Base-by-base conservation (phyloP, 2,329 filamentous ascomycete species). In the Lecanosticta acicola region DNA sequence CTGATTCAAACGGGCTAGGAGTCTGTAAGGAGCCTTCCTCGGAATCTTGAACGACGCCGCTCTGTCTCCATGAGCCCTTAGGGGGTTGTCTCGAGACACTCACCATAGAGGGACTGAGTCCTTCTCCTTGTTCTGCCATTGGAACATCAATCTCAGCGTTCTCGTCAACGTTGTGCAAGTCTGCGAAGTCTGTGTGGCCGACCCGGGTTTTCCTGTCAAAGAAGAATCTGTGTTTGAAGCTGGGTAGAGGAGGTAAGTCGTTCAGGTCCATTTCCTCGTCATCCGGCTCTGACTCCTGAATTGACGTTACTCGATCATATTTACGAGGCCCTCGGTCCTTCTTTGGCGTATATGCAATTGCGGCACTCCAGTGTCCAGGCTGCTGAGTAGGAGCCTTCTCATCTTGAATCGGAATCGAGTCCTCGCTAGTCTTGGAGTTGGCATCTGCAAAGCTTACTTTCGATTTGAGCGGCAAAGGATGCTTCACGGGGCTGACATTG, bases 241-340 rank as follows among this genome's bases (percentile, higher is more conserved):
- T 29, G 11, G 24, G 24, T 11, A 29, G 11, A 29, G 24, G 24
- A 5, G 24, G 24, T 7, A 29, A 11, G 24, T 29, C 11, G 4
- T 40, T 41, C 4, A 47, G 16, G 5, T 51, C 49, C 24, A 43
- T 16, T 20, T 44, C 48, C 14, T 37, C 36, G n/a, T 48, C 48
- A 29, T 29, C 24, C 24, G 5, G 24, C 4, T 50, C 48, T 9
- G 50, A 53, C 16, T 53, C 50, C 36, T 47, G 45, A 26, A 53
- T 44, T 18, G 50, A 50, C 4, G 45, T 36, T 1, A 39, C 38
- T 10, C 50, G 45, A 29, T 41, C 24, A 2, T 50, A 32, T 20
- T 36, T 21, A 4, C 32, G n/a, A 3, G 29, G 19, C 16, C 14
- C 8, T 18, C 20, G 32, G 11, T 39, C 21, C 35, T 41, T 51